Evolutionary conservation across 129 eudicot genomes (phyloP), one percentile per base, ranked within the genome.

Genomic region (Dittrichia graveolens): DNA sequence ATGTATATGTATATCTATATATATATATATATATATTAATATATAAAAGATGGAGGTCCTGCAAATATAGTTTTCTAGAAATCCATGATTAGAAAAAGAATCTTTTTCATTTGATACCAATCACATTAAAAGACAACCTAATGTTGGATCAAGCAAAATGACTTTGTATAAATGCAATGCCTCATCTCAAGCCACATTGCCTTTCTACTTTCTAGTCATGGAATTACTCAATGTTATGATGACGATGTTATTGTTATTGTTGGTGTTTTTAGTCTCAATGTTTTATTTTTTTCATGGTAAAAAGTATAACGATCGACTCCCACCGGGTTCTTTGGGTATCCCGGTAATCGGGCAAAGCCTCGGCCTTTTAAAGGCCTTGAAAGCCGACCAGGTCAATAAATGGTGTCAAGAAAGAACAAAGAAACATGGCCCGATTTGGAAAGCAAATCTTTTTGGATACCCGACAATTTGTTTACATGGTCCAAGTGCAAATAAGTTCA

Each of bases 251-350:
- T 3, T 47, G 8, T 40, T 34, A 8, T 16, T 42, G 11, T 31
- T 72, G 47, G 43, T 81, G 9, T 5, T 65, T 6, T 39, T 76
- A 24, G 37, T 81, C 34, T 69, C 7, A n/a, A 19, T 56, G 3
- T 57, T 57, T 14, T 50, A 63, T 12, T 7, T 72, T 58, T 70
- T 72, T 1, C 55, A 8, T 1, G 7, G 12, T 31, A 78, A 78
- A n/a, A 56, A 39, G 34, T 8, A 39, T 31, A 16, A 55, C 0
- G 34, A 39, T 13, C 53, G 60, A 24, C 77, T 69, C 13, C 75
- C 86, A 46, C 83, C 81, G 0, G 86, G 83, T 49, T 74, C 78
- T 37, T 35, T 74, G 40, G 83, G 86, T 8, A n/a, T 83, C 42
- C 83, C 86, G 3, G 3, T 83, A 0, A 78, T 78, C 8, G 81